Evolutionary conservation across 371 early-diverging fungal species (phyloP), one percentile per base, ranked within the genome.

Genomic region (Choanephora cucurbitarum): DNA sequence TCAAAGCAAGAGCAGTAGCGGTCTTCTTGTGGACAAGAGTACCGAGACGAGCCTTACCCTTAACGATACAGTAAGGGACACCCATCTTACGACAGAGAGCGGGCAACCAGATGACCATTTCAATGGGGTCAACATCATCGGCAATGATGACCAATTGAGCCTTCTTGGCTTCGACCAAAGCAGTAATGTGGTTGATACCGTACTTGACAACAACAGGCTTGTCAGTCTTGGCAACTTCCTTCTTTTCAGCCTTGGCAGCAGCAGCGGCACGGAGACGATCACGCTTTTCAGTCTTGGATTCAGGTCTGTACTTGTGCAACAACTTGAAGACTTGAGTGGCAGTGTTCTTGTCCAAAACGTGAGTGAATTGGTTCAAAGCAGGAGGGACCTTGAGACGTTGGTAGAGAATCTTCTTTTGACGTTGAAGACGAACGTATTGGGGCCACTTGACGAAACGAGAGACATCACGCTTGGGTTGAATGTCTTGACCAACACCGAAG

Each of bases 51-150:
- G 92, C 85, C 88, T 99, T 98, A 70, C 90, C 86, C 90, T 97
- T 96, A 72, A 99, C 97, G 73, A 99, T 97, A 82, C 87, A 88
- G 91, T 99, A 99, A 52, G 99, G 98, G 77, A 99, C 89, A 66
- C 96, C 97, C 99, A 99, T 97, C 93, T 99, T 99, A 79, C 97
- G 96, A 90, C 99, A 99, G 46, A 99, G 93, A 56, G 99, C 98
- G 51, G 99, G 99, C 66, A 99, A 86, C 94, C 95, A 99, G 59
- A 99, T 69, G 57, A 99, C 99, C 56, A 99, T 69, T 77, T 99
- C 99, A 75, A 99, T 96, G 60, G 99, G 99, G 83, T 99, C 97
- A 63, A 99, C 99, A 83, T 99, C 98, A 72, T 95, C 86, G 60
- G 99, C 99, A 79, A 99, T 99, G 66, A 99, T 85, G 52, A 99